Evolutionary conservation across 495 filamentous ascomycete species (phyloP), one percentile per base, ranked within the genome.

Genomic region (Hypoxylon lienhwacheense): DNA sequence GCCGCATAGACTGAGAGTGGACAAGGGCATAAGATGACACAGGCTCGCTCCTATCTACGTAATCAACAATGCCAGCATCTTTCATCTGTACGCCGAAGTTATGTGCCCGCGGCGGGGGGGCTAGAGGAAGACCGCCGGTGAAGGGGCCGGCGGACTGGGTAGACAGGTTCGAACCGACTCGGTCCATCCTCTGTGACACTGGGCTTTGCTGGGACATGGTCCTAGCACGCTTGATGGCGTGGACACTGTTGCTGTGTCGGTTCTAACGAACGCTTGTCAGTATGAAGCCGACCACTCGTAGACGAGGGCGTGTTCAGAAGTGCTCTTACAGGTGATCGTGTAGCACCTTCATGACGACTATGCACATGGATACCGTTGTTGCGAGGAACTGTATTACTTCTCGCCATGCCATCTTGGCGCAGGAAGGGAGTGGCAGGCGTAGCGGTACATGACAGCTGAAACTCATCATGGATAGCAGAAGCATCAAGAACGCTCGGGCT

Each of bases 321-420:
- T 55, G 26, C 26, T 56, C 59, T 65, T 63, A 65, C 65, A 57
- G 65, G 53, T 43, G 45, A 26, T 44, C 55, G 55, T 42, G 46
- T 31, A 52, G 48, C 55, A 34, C 48, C 43, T 39, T 65, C 61
- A 54, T 61, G 48, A 39, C 55, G 62, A 53, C 33, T 47, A 59
- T 65, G 53, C 44, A 42, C 55, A 43, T 55, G 49, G 24, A 53
- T 32, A 48, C 51, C 52, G 41, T 62, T 55, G 46, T 52, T 67
- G 58, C 62, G 68, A 63, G 70, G 61, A 47, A 70, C 62, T 36
- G 62, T 61, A 48, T 61, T 64, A 67, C 63, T 68, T 49, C 59
- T 60, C 36, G 65, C 60, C 42, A 59, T 66, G 32, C 46, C 64
- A 63, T 63, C 52, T 46, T 65, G 52, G 47, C 31, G n/a, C n/a